Evolutionary conservation across 352 stramenopile species (phyloP), one percentile per base, ranked within the genome.

Genomic region (Phytophthora constricta): DNA sequence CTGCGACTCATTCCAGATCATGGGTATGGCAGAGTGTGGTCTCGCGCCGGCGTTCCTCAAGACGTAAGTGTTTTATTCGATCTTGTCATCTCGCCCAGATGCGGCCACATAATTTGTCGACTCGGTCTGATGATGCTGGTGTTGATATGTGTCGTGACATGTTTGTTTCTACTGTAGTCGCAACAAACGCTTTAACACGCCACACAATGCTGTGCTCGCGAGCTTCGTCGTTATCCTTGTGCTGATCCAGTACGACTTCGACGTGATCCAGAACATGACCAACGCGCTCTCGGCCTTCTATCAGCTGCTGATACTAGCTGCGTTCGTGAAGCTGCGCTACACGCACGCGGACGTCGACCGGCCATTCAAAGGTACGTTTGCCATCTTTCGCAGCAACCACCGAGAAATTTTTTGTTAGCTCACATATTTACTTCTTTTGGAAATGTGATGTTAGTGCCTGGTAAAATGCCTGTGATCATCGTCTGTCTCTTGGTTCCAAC

Each of bases 281-380:
- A 98, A 98, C 74, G 87, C 95, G 25, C 83, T 97, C 23, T 98
- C 96, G 67, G 79, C 90, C 20, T 76, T 96, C 53, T 80, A 87
- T 23, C 77, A 97, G 58, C 51, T 98, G 23, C 74, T 98, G 31
- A 92, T 98, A 31, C 91, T 97, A 60, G 70, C 58, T 17, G 92
- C 93, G 9, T 98, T 97, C 76, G 61, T 98, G 51, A 91, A 97
- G 51, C 80, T 98, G 13, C 86, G 94, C 23, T 77, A 91, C 28
- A 64, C 79, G 52, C 65, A 69, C 3, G 26, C 65, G 22, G 58
- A 76, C 2, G 27, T 80, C 19, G 52, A 81, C 4, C 72, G 75
- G 5, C 72, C 75, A 16, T 80, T 71, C 56, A 77, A 79, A 74
- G 67, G 72, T 80, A 48, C 23, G 54, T 52, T 31, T 16, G 22